Base-by-base conservation (phyloP, 2,329 filamentous ascomycete genomes). In the Periglandula ipomoeae region DNA sequence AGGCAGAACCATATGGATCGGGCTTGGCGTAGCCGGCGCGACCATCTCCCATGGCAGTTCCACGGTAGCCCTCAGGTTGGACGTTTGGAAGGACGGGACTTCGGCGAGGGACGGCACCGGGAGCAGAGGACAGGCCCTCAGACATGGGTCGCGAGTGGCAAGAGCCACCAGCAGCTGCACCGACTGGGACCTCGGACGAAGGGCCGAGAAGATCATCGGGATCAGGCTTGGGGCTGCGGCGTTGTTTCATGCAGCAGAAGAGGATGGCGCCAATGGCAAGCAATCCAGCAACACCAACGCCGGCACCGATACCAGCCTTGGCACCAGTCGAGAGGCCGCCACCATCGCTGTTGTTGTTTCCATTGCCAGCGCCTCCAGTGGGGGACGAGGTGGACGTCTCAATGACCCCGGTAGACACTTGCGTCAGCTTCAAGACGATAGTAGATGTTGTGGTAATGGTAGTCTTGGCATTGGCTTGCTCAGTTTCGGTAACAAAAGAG, bases 251-350 rank as follows among this genome's bases (percentile, higher is more conserved):
- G 52, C 59, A 61, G 54, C 63, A 60, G 56, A 61, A 64, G 38
- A 61, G 30, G 40, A 62, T 48, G 19, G 50, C 57, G 39, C 49
- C 61, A 40, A 69, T 48, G 48, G 67, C n/a, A 32, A 59, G 52
- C 9, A 70, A 59, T 19, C 57, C 69, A 46, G 53, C 69, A 20
- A 68, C 57, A 52, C 62, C 68, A 17, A 60, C 64, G 45, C 66
- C 70, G 20, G 63, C 64, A 47, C 70, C 70, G 34, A 72, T 72
- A 47, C 70, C 70, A 39, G 66, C 67, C 64, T 71, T 70, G 52
- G 68, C 70, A 24, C 68, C 70, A 6, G 62, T 68, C 1, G 65
- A 67, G 9, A 72, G 61, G 4, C 68, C 66, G 9, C 56, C 53
- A 51, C 51, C 54, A 34, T 47, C 35, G 49, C 40, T 48, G 48